Percentiles rank a stretch among this genome's conserved stretches.
Evolutionary conservation across 2,329 filamentous ascomycete species (phyloP).

Genomic region (Hymenoscyphus fructigenus): DNA sequence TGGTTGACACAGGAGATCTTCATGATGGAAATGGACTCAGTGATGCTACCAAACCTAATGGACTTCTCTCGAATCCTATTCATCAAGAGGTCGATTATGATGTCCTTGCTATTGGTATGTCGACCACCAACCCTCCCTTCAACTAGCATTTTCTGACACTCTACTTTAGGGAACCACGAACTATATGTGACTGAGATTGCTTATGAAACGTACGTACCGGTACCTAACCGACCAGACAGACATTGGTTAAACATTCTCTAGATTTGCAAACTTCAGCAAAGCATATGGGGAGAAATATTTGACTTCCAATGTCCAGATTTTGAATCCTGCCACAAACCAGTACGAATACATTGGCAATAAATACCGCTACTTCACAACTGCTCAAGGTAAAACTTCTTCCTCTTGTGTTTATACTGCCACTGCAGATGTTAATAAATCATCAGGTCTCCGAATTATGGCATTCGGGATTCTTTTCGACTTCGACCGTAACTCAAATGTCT

Average conservation of each 20-base stretch:
- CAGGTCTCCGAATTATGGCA: constrained; percentile 28
- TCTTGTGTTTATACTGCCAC: not conserved
- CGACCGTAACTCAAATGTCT: constrained; percentile 84
- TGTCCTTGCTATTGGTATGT: constrained; percentile 65
- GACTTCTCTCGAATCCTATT: constrained; percentile 82
- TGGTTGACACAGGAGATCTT: constrained; percentile 81
- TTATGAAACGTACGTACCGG: constrained; percentile 22
- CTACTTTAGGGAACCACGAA: constrained; percentile 73
- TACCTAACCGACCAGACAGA: not conserved
- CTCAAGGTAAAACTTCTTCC: constrained; percentile 58
- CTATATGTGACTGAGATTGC: constrained; percentile 74
- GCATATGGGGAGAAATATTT: constrained; percentile 74
- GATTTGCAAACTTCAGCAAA: constrained; percentile 71
- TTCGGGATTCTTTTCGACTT: constrained; percentile 94
- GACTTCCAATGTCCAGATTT: constrained; percentile 87
- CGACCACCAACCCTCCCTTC: not conserved
- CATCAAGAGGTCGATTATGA: constrained; percentile 79
- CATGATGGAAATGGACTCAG: constrained; percentile 92
- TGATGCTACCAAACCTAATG: constrained; percentile 81
- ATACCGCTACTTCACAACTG: constrained; percentile 85
- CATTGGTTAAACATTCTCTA: not conserved
- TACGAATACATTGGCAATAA: constrained; percentile 73
- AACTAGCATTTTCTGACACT: not conserved
- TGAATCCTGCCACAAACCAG: constrained; percentile 67
- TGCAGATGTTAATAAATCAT: not conserved